Evolutionary conservation across 1,284 basidiomycete species (phyloP), one percentile per base, ranked within the genome.

Genomic region (Ustilago vetiveriae): DNA sequence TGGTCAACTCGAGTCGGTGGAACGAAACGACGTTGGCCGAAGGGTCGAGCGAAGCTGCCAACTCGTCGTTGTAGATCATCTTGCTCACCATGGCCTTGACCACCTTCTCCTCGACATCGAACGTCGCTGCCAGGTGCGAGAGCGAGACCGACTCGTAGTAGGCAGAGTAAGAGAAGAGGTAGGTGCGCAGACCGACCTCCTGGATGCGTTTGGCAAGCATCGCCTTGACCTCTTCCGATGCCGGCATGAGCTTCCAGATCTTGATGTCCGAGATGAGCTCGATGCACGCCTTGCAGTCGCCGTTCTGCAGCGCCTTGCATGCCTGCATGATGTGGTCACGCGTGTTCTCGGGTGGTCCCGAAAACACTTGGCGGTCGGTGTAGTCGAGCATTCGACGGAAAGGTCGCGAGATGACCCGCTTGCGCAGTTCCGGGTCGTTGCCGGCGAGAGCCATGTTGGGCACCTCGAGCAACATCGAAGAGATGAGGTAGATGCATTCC

Each of bases 301-400:
- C 95, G 67, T 91, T 89, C 84, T 98, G 94, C 52, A 98, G 84
- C 5, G 96, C 94, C 84, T 94, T 96, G 84, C 91, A 92, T 5
- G 96, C 96, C 84, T 98, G 95, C 92, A 98, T 98, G 83, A 99
- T 95, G 83, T 98, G 95, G 82, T 99, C 96, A 38, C 95, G 86
- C 46, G 95, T 98, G 83, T 92, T 98, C 85, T 99, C 96, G 26
- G 96, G 96, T 3, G 96, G 96, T 16, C 96, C 96, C 37, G 93
- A 94, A 84, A 99, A 98, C 10, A 97, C 91, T 84, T 98, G 94
- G 38, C 94, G 89, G 82, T 98, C 96, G 4, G 95, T 94, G 82
- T 96, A 94, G 84, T 99, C 96, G 59, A 99, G 86, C 76, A 98
- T 85, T 40, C 95, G 88, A 48, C 95, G 88, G 88, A 98, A 98